phyloP scores from a whole-genome alignment of 768 basidiomycete genomes.

The Hysterangium stoloniferum region DNA sequence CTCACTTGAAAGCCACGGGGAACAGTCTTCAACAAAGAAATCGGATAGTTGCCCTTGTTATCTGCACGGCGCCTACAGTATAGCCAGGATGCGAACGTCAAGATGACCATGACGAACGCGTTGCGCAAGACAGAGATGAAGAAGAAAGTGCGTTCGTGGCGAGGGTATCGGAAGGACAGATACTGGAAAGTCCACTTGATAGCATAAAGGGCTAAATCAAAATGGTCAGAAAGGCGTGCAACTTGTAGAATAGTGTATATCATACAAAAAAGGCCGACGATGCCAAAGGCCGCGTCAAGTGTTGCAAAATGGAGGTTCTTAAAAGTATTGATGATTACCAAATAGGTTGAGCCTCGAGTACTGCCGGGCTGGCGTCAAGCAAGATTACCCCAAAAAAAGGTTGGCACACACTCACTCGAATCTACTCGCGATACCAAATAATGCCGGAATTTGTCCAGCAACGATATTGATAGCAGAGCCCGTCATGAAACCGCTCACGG shows the following conservation, averaged over 20 bases:
- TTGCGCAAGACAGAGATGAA: conserved; percentile 72
- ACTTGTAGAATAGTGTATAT: not conserved
- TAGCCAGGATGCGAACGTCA: conserved; percentile 84
- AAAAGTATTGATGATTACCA: conserved; percentile 88
- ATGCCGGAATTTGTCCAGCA: conserved; percentile 77
- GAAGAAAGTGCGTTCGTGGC: conserved; percentile 61
- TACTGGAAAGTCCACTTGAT: conserved; percentile 53
- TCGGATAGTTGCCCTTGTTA: conserved; percentile 63
- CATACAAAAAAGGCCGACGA: conserved; percentile 52
- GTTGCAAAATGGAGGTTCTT: conserved; percentile 66
- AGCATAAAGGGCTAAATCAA: conserved; percentile 42
- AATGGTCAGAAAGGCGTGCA: conserved; percentile 12
- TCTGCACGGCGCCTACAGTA: conserved; percentile 59
- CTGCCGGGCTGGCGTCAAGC: conserved; percentile 29
- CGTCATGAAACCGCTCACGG: conserved; percentile 91
- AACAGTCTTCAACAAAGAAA: conserved; percentile 76
- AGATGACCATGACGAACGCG: conserved; percentile 80
- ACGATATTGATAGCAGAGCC: conserved; percentile 94
- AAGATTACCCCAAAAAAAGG: not conserved
- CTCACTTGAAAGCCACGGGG: conserved; percentile 72
- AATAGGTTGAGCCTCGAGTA: conserved; percentile 77
- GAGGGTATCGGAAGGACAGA: conserved; percentile 52
- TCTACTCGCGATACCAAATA: conserved; percentile 74
- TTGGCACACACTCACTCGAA: conserved; percentile 54
- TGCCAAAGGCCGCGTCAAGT: conserved; percentile 86